Evolutionary conservation across 2,329 filamentous ascomycete genomes (phyloP), one percentile per base, ranked within the genome.

Genomic region (Blastomyces silverae): DNA sequence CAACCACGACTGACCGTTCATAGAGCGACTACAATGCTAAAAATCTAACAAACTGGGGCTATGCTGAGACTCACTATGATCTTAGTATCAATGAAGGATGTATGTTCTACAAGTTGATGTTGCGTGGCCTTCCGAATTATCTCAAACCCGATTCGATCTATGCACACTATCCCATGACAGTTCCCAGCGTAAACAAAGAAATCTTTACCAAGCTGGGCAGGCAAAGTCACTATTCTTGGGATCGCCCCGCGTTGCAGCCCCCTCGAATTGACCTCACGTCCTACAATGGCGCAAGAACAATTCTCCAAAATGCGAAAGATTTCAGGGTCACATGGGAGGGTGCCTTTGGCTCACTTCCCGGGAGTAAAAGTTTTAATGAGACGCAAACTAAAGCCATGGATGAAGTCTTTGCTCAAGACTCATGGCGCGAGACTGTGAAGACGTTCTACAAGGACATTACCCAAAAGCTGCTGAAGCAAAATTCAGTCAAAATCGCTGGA

Each of bases 401-500:
- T 20, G 67, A 67, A 34, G 66, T 68, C 7, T 63, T 72, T 20
- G 68, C 68, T 61, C 70, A 69, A 22, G 66, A 65, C 7, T 53
- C 69, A 20, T 71, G 70, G 61, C 66, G 68, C 34, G 62, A 70
- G 42, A 52, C 69, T 52, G 64, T 71, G 8, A 71, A 68, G 48
- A 64, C 70, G n/a, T 68, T 70, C 37, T 67, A 71, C 48, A 66
- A 69, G 48, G 66, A 66, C 25, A 67, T 71, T 22, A 70, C 69
- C n/a, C 53, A 69, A 20, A 65, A 66, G 25, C 65, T 71, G 31
- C 60, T 68, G 20, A 64, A 56, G 37, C 64, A 68, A 50, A 88
- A 89, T 73, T 85, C 84, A 55, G 89, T 85, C 74, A 83, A 81
- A 64, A 81, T 92, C 37, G 83, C 80, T 3, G 83, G 83, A 37